A percentile compares a stretch with the other conserved stretches of the same genome.
Evolutionary conservation across 306 rosid species (phyloP).

Genomic region (Hippophae gyantsensis): DNA sequence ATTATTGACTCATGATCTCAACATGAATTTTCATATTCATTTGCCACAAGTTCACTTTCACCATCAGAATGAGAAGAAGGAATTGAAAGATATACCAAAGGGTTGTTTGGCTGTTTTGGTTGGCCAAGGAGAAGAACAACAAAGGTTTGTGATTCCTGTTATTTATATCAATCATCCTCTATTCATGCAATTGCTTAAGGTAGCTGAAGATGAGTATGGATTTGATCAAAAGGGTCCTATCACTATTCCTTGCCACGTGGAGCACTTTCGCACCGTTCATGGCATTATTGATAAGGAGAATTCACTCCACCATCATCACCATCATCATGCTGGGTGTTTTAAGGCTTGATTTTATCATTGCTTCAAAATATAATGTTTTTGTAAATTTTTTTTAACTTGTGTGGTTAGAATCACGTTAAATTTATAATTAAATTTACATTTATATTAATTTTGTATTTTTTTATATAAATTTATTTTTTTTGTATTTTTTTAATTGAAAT

Average conservation of each 20-base stretch:
- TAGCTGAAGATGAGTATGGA: conserved; percentile 81
- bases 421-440: too few relatives aligned
- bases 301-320: conserved; percentile 11
- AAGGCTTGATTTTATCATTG: conserved; percentile 35
- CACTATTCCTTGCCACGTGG: conserved; percentile 76
- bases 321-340: conserved; percentile 57
- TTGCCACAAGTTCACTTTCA: conserved; percentile 5
- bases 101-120: conserved; percentile 69
- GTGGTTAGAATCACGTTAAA: too few relatives aligned
- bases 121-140: conserved; percentile 61
- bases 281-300: conserved; percentile 48
- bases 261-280: conserved; percentile 64
- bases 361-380: not conserved
- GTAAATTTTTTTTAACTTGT: not conserved
- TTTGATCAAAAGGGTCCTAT: conserved; percentile 84
- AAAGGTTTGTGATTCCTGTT: conserved; percentile 77
- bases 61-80: conserved; percentile 30
- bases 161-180: conserved; percentile 79
- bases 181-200: conserved; percentile 59
- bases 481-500: too few relatives aligned
- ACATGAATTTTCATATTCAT: conserved; percentile 46
- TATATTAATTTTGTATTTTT: too few relatives aligned
- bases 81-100: conserved; percentile 55
- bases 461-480: too few relatives aligned
- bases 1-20: not conserved